Percentiles rank a stretch among this genome's conserved stretches.
Evolutionary conservation across 805 yeast genomes (phyloP).

Genomic region (Suhomyces sp.): DNA sequence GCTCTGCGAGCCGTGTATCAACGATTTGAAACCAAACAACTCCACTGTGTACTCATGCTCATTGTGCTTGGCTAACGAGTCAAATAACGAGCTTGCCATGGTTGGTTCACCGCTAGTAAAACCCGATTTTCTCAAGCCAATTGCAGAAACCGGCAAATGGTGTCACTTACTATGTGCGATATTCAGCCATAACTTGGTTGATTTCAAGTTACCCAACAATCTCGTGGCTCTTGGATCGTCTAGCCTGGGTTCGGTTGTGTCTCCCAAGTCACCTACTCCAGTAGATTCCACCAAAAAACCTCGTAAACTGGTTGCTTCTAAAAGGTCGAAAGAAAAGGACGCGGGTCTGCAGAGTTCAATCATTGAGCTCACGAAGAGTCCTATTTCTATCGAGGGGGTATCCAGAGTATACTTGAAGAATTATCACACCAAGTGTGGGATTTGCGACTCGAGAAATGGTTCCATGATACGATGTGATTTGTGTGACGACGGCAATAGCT

Average conservation of each 20-base stretch:
- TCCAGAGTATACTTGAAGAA: conserved; percentile 27
- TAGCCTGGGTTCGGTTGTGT: background rate
- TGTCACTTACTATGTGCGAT: conserved; percentile 72
- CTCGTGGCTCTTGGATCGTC: background rate
- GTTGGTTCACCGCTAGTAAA: conserved; percentile 37
- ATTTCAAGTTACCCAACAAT: conserved; percentile 6
- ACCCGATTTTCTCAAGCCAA: conserved; percentile 70
- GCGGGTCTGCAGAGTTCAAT: conserved; percentile 1
- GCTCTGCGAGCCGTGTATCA: conserved; percentile 79
- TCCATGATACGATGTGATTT: conserved; percentile 45
- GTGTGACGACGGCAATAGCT: conserved; percentile 32
- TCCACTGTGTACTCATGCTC: conserved; percentile 60
- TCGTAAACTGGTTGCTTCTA: background rate
- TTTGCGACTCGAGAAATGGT: conserved; percentile 50
- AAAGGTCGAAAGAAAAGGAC: background rate
- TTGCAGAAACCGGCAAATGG: conserved; percentile 64
- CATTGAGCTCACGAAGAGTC: conserved; percentile 14
- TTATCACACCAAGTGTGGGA: conserved; percentile 36
- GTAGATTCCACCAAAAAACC: background rate
- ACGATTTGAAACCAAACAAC: conserved; percentile 58
- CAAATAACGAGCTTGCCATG: conserved; percentile 44
- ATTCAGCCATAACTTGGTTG: conserved; percentile 42
- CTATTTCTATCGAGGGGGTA: conserved; percentile 27
- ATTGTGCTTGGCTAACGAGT: conserved; percentile 59
- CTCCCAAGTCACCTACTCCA: background rate